Evolutionary conservation across 1,284 basidiomycete genomes (phyloP).

Genomic region (Cronartium quercuum): DNA sequence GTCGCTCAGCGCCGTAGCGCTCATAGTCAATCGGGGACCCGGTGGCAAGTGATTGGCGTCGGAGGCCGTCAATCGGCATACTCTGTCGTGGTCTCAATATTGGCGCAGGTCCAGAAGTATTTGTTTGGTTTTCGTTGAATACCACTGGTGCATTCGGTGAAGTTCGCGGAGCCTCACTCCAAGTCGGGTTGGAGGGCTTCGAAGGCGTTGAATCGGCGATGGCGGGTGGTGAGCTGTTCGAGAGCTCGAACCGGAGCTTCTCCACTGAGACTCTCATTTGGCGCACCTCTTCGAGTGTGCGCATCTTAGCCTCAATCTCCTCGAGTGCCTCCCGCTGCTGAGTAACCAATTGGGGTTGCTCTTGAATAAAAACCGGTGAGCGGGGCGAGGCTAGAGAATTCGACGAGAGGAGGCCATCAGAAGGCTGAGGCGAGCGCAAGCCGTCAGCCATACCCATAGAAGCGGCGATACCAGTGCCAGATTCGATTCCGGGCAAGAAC

Average conservation of each 20-base stretch:
- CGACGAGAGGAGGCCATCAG: not conserved
- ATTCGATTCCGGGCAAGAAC: not conserved
- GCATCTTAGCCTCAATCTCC: not conserved
- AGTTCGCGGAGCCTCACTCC: not conserved
- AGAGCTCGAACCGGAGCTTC: not conserved
- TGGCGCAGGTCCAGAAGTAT: not conserved
- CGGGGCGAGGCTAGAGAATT: not conserved
- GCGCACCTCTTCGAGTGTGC: not conserved
- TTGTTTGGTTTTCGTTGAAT: no score
- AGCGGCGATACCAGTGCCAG: conserved; percentile 1
- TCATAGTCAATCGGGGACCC: conserved; percentile 19
- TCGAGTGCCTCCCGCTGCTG: not conserved
- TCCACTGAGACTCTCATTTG: not conserved
- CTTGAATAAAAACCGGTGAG: no score
- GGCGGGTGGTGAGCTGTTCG: not conserved
- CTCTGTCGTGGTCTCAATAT: not conserved
- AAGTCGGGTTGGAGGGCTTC: not conserved
- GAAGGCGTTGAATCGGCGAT: not conserved
- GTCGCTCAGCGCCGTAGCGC: conserved; percentile 8
- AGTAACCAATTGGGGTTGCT: not conserved
- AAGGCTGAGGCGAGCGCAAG: not conserved
- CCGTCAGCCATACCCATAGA: conserved; percentile 7
- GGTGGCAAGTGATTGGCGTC: not conserved
- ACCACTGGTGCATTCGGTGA: not conserved
- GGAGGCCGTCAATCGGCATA: not conserved